Evolutionary conservation across 208 protist species (phyloP), one percentile per base, ranked within the genome.

Genomic region (Leptomonas pyrrhocoris): DNA sequence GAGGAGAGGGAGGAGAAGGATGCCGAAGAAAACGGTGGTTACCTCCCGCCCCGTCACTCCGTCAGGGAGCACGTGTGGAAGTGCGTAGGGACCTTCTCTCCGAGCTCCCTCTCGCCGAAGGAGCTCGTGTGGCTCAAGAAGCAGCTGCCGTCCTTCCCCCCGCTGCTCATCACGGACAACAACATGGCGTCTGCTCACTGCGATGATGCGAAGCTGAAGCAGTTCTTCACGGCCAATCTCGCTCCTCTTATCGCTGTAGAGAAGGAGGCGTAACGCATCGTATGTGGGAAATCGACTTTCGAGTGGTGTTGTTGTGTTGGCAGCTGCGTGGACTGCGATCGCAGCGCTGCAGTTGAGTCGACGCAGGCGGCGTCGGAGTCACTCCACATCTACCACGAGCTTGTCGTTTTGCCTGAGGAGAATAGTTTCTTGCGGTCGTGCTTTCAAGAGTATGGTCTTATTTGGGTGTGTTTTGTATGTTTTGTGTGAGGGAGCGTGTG

Each of bases 121-220:
- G 86, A 94, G 38, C 57, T 92, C n/a, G 25, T 88, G 42, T 94
- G 89, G 89, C 67, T 94, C 15, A 89, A 84, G 64, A 81, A 79
- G 72, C 56, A 88, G 65, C 46, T 80, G 12, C 40, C 61, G 0
- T 21, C 53, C 1, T 83, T 93, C 42, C 85, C 89, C 3, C 73
- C 80, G 13, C 51, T 94, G 30, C 54, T 80, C 21, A 68, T 86
- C 38, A 83, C 80, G 0, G 86, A 90, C 60, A 74, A 68, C 30
- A 73, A 87, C 48, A 31, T 74, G 21, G 30, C 21, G 0, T 75
- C 61, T 12, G 63, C 84, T 19, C 78, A 68, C 21, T 80, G 71
- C 43, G 82, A 88, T 51, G 28, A 49, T 13, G 45, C 25, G 0
- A 58, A 66, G 45, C 45, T 81, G 30, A 53, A 30, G 5, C 25